Evolutionary conservation across 2,329 filamentous ascomycete species (phyloP).

Genomic region (Eutypa lata): DNA sequence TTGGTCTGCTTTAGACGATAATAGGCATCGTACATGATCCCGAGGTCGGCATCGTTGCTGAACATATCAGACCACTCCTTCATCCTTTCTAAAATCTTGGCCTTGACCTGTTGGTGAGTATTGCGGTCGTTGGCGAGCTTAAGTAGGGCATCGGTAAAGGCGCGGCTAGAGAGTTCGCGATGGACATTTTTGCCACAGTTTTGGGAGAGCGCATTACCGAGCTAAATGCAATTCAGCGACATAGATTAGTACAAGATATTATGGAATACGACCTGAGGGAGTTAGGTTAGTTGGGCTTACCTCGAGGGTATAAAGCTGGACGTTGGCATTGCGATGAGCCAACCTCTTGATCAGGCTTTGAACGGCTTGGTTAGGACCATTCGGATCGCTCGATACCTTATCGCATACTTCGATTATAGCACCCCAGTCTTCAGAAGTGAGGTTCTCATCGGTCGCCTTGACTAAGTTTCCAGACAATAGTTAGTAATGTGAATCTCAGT

Average conservation of each 20-base stretch:
- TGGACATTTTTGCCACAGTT: constrained; percentile 87
- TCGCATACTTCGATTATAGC: constrained; percentile 64
- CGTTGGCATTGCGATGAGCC: constrained; percentile 91
- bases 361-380: constrained; percentile 76
- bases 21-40: constrained; percentile 96
- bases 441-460: constrained; percentile 93
- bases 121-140: constrained; percentile 91
- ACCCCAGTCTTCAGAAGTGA: constrained; percentile 76
- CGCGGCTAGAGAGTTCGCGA: constrained; percentile 83
- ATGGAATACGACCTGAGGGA: too few species aligned
- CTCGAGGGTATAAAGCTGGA: constrained; percentile 92
- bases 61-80: constrained; percentile 97
- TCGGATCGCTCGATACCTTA: constrained; percentile 51
- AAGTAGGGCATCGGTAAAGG: constrained; percentile 90
- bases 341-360: constrained; percentile 88
- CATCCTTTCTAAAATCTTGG: constrained; percentile 96
- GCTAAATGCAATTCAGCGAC: constrained; percentile 40
- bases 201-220: constrained; percentile 86
- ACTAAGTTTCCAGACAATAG: constrained; percentile 37
- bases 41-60: constrained; percentile 79
- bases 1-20: constrained; percentile 80
- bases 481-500: constrained; percentile 1
- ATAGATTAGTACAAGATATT: constrained; percentile 5
- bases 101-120: constrained; percentile 93
- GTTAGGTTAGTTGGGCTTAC: constrained; percentile 43